These are phyloP conservation scores for Panicum miliaceum DNA, from an alignment of 176 grass and related monocot species.

Conservation along the genomic window DNA sequence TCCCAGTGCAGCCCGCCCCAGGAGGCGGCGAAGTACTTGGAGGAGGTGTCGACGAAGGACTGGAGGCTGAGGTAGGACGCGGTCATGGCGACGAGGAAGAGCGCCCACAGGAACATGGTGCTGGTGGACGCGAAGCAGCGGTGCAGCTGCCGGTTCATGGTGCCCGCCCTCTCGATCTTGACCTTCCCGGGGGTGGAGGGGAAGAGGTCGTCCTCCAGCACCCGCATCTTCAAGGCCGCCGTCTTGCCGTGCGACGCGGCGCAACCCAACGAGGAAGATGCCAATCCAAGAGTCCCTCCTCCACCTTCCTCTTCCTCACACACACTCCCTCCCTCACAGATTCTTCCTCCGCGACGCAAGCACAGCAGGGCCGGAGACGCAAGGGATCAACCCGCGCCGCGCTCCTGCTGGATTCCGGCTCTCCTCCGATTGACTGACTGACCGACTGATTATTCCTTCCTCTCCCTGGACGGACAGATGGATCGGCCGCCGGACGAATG, in stretches of 20 bases:
- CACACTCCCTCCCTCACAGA: background rate
- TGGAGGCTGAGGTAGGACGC: conserved; percentile 91
- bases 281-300: background rate
- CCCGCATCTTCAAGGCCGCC: conserved; percentile 63
- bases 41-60: conserved; percentile 88
- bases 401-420: background rate
- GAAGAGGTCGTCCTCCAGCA: conserved; percentile 83
- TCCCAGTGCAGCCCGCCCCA: conserved; percentile 96
- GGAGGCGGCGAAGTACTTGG: conserved; percentile 70
- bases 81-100: conserved; percentile 86
- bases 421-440: background rate
- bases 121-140: conserved; percentile 87
- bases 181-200: conserved; percentile 95
- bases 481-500: background rate
- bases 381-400: background rate
- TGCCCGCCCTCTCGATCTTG: conserved; percentile 77
- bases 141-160: conserved; percentile 76
- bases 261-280: background rate
- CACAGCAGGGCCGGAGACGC: background rate
- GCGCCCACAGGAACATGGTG: conserved; percentile 86
- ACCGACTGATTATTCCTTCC: background rate
- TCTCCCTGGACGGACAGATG: background rate
- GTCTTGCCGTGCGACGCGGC: conserved; percentile 1
- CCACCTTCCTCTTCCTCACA: background rate
- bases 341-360: conserved; percentile 13